These are phyloP conservation scores for Syncephalastrum monosporum DNA, from an alignment of 371 early-diverging fungal genomes.

Conservation along the genomic window DNA sequence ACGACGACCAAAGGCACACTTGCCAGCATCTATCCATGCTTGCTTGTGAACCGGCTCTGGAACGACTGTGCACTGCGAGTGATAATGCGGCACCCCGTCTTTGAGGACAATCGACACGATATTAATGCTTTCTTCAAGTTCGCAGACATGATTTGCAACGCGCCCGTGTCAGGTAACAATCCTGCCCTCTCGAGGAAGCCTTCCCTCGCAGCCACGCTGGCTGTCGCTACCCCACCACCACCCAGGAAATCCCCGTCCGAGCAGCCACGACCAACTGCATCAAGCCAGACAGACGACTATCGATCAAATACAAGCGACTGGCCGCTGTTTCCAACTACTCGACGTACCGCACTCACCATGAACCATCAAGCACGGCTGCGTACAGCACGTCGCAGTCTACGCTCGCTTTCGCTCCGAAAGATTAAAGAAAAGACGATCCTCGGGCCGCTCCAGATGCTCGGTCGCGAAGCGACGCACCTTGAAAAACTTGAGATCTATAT, in stretches of 20 bases:
- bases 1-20: constrained; percentile 14
- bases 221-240: constrained; percentile 10
- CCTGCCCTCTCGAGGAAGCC: neutral
- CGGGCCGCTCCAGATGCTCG: constrained; percentile 26
- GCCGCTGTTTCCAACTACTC: neutral
- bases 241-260: neutral
- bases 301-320: too few relatives aligned
- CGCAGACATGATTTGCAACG: constrained; percentile 7
- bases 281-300: neutral
- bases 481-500: constrained; percentile 49
- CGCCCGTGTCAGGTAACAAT: neutral
- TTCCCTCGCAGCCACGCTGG: constrained; percentile 12
- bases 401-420: constrained; percentile 37
- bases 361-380: neutral
- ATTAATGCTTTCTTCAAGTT: constrained; percentile 14
- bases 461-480: constrained; percentile 15
- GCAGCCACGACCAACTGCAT: neutral
- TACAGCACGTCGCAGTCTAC: constrained; percentile 13
- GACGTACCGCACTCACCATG: neutral
- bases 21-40: constrained; percentile 26
- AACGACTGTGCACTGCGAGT: constrained; percentile 34
- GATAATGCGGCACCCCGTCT: constrained; percentile 32
- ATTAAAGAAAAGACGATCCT: constrained; percentile 37
- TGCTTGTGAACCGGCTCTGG: constrained; percentile 44
- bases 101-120: constrained; percentile 28